Base-by-base conservation (phyloP, 1,284 basidiomycete species). In the Inonotus hispidus region DNA sequence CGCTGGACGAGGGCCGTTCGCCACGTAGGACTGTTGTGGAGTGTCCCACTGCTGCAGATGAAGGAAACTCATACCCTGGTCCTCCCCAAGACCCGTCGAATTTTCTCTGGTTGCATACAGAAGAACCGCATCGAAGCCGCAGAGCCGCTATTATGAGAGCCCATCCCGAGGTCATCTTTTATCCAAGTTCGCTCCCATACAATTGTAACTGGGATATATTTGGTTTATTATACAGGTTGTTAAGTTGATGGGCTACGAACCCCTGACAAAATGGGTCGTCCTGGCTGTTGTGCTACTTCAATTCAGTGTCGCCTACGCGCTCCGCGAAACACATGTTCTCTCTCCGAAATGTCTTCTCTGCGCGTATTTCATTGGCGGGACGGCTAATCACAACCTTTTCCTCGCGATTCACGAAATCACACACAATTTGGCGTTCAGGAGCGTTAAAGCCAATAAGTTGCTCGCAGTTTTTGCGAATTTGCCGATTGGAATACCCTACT, bases 401-500 rank as follows among this genome's bases (percentile, higher is more conserved):
- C 82, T 99, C 41, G 94, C 96, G 25, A 97, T 99, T 61, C 96
- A 99, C 72, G 96, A 99, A 71, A 98, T 99, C 67, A 98, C 95
- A 1, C 96, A 99, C 75, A 98, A 98, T 71, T 82, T 99, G 38
- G 96, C 94, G 2, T 99, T 98, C 78, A 84, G 83, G 66, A 81
- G 89, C 29, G 85, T 98, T 53, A 78, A 77, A 46, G 83, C 89
- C 4, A 99, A 99, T 76, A 95, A 95, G 69, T 70, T 85, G 4
- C 79, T 97, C 35, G 94, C 97, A 0, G 88, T 98, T 66, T 83
- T 95, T 59, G 91, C 94, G 3, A 99, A 99, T 71, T 71, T 96
- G 38, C 91, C 94, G 0, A 98, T 98, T 62, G 95, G 90, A 1
- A 83, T 99, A 14, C 97, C 96, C 0, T 99, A 98, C 72, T 90